Evolutionary conservation across 306 rosid species (phyloP), one percentile per base, ranked within the genome.

Genomic region (Sicyos edulis): DNA sequence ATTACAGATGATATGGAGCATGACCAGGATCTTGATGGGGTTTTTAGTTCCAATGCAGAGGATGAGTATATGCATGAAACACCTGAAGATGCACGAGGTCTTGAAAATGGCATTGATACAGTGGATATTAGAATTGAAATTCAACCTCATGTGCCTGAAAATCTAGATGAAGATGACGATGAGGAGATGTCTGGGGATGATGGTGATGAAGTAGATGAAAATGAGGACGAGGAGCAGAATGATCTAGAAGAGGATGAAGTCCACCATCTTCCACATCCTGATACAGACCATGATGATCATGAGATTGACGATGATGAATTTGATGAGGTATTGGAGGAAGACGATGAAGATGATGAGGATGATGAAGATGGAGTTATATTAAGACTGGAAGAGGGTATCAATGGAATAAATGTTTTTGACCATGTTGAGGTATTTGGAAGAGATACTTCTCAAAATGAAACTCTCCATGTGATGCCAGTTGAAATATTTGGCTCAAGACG

Each of bases 151-250:
- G 89, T 79, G 58, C 96, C 85, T 76, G 96, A 85, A 76, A 91
- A 87, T 83, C 78, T 85, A 47, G 99, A 93, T 17, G 93, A 90
- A 0, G 86, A 85, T 4, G 92, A 88, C 6, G 96, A 86, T n/a
- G 97, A n/a, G 88, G 99, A 91, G 74, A 91, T 93, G 96, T 93
- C 99, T 72, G 95, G 86, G 76, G 99, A 91, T 82, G 97, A 93
- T 17, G 97, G 78, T 58, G 97, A 91, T 57, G 98, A 87, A 79
- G 96, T 86, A 17, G 96, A 92, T 70, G 98, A 84, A 32, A 87
- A 85, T 60, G 97, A 85, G 69, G 47, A 42, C 1, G 47, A 42
- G 86, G 98, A 90, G 82, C 96, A 88, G 42, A 84, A 92, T 83
- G 96, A 88, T 80, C 86, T 88, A 74, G 98, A 88, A 78, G 98